phyloP scores from a whole-genome alignment of 164 flowering plant species.

The Nelumbo lutea region DNA sequence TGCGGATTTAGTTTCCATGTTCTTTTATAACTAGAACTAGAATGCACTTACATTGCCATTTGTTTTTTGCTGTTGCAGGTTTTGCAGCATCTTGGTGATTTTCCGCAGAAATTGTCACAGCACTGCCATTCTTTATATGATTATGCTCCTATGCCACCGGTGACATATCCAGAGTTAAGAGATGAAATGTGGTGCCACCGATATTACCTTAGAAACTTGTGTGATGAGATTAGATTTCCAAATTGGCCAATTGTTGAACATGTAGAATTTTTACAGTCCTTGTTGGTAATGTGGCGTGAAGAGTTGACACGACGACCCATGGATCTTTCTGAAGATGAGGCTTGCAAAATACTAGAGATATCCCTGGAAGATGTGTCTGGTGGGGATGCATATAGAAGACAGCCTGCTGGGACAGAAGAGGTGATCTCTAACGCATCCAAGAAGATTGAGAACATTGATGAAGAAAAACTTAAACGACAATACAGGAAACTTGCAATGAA shows the following conservation, averaged over 20 bases:
- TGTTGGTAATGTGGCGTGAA: slow-evolving; percentile 99
- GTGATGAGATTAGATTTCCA: slow-evolving; percentile 97
- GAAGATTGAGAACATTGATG: slow-evolving; percentile 89
- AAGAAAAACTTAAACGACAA: slow-evolving; percentile 96
- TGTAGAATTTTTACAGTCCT: slow-evolving; percentile 93
- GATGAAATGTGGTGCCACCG: slow-evolving; percentile 99
- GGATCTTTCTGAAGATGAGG: slow-evolving; percentile 99
- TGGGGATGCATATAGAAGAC: slow-evolving; percentile 32
- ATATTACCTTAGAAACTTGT: slow-evolving; percentile 89
- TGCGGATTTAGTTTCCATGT: not conserved
- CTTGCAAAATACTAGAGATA: slow-evolving; percentile 91
- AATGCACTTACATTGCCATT: not conserved
- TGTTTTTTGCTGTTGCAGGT: slow-evolving; percentile 46
- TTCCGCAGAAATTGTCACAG: slow-evolving; percentile 92
- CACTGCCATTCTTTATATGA: slow-evolving; percentile 96
- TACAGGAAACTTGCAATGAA: slow-evolving; percentile 97
- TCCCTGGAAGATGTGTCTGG: slow-evolving; percentile 68
- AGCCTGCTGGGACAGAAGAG: slow-evolving; percentile 37
- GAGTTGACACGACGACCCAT: slow-evolving; percentile 94
- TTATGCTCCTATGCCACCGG: slow-evolving; percentile 99
- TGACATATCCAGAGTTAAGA: slow-evolving; percentile 91
- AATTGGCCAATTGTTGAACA: slow-evolving; percentile 99
- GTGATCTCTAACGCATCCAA: slow-evolving; percentile 54
- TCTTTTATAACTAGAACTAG: not conserved
- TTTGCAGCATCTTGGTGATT: slow-evolving; percentile 98